A percentile compares a stretch with the other conserved stretches of the same genome.
phyloP scores from a whole-genome alignment of 345 rosid genomes.

The Hibiscus trionum region DNA sequence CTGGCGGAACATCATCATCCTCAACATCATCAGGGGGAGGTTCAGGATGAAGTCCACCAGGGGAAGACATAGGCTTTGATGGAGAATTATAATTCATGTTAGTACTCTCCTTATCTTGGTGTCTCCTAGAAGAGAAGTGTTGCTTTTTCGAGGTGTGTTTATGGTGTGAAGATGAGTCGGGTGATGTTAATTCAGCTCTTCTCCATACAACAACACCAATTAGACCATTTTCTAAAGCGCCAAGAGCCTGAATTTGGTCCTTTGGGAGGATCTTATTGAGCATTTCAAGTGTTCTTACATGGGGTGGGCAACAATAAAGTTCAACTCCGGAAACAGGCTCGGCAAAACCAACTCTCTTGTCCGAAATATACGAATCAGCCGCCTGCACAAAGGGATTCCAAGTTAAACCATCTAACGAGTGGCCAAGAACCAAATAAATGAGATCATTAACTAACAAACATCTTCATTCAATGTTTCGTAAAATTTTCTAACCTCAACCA shows the following conservation, averaged over 20 bases:
- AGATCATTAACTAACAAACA: not conserved
- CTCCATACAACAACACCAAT: constrained; percentile 96
- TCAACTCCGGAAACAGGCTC: constrained; percentile 79
- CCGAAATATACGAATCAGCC: constrained; percentile 57
- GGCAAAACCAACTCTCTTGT: constrained; percentile 75
- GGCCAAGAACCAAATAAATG: not conserved
- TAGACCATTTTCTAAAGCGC: constrained; percentile 62
- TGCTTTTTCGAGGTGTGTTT: constrained; percentile 53
- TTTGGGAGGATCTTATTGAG: constrained; percentile 56
- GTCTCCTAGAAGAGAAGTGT: constrained; percentile 36
- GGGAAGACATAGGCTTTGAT: constrained; percentile 9
- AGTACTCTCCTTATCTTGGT: constrained; percentile 30
- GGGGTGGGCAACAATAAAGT: constrained; percentile 78
- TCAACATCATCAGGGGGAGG: constrained; percentile 8
- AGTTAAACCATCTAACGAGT: not conserved
- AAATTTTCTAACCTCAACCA: constrained; percentile 44
- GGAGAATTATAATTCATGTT: constrained; percentile 16
- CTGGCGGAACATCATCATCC: constrained; percentile 77
- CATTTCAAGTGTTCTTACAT: constrained; percentile 46
- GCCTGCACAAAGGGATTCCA: constrained; percentile 35
- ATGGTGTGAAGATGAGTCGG: constrained; percentile 41
- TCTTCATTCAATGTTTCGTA: not conserved
- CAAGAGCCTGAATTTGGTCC: constrained; percentile 53
- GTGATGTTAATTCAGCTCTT: constrained; percentile 52
- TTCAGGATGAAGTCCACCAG: constrained; percentile 11